These are phyloP conservation scores for Candida sojae DNA, from an alignment of 1,139 yeast species.

Conservation along the genomic window DNA sequence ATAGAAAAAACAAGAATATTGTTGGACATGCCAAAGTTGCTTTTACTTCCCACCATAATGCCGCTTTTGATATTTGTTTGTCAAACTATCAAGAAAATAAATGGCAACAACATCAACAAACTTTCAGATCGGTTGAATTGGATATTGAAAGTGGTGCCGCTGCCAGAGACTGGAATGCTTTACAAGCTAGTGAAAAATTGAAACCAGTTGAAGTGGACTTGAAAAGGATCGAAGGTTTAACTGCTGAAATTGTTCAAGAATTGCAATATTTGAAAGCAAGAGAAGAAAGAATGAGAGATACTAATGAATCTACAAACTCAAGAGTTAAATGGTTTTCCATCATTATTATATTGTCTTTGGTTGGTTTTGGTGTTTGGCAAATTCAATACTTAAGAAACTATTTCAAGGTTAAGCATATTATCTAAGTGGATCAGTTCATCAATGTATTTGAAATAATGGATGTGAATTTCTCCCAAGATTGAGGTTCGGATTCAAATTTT, in stretches of 20 bases:
- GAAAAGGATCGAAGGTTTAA: conserved; percentile 79
- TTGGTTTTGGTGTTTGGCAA: conserved; percentile 90
- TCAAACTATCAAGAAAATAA: conserved; percentile 57
- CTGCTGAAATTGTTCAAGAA: conserved; percentile 76
- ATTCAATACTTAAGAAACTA: conserved; percentile 86
- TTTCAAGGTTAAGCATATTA: conserved; percentile 92
- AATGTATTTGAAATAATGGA: conserved; percentile 6
- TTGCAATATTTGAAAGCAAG: conserved; percentile 80
- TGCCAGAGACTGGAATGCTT: conserved; percentile 96
- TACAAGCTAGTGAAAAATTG: conserved; percentile 89
- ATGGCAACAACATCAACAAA: conserved; percentile 31
- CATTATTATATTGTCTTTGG: conserved; percentile 63
- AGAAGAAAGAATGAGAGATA: conserved; percentile 92
- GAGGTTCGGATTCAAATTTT: neutral
- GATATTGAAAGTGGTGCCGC: conserved; percentile 95
- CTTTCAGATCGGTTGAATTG: conserved; percentile 67
- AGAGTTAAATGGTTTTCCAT: conserved; percentile 86
- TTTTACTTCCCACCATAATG: conserved; percentile 79
- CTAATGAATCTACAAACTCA: conserved; percentile 90
- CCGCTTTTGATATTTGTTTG: conserved; percentile 90
- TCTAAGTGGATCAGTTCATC: conserved; percentile 33
- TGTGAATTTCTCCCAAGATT: conserved; percentile 12
- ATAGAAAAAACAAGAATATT: conserved; percentile 63
- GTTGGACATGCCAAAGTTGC: conserved; percentile 71
- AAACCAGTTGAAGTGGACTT: conserved; percentile 91